Conservation (phyloP, 345 rosid genomes). For the Arabidopsis arenosa region DNA sequence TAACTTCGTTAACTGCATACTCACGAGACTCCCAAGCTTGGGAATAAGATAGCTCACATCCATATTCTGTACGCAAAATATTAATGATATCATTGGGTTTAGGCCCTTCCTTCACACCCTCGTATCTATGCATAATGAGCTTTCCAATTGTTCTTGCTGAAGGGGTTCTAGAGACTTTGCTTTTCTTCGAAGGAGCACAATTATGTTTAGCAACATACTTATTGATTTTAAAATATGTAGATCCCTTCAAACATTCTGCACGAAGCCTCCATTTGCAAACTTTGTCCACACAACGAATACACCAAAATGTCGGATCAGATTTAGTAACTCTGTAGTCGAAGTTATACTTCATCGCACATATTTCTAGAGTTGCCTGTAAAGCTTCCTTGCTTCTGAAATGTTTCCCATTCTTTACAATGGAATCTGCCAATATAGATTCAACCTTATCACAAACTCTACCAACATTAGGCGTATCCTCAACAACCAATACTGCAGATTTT, state of each 20-base stretch:
- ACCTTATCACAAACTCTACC: too few relatives aligned
- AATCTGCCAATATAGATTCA: too few relatives aligned
- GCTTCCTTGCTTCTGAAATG: too few relatives aligned
- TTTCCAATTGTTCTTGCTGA: neutral
- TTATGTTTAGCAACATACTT: neutral
- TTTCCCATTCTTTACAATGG: too few relatives aligned
- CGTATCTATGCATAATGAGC: neutral
- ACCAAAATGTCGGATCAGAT: neutral
- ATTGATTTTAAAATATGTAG: neutral
- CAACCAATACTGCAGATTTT: too few relatives aligned
- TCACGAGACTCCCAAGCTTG: too few relatives aligned
- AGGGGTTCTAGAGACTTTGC: neutral
- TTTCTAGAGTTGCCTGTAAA: too few relatives aligned
- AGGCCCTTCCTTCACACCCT: neutral
- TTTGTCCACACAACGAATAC: neutral
- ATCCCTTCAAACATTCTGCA: neutral
- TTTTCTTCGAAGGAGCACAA: neutral
- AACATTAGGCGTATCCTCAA: too few relatives aligned
- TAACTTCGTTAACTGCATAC: too few relatives aligned
- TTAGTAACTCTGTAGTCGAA: neutral
- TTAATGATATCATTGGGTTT: neutral
- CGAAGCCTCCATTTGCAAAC: neutral
- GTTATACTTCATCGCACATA: too few relatives aligned
- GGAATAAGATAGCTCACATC: neutral
- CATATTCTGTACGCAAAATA: neutral